Evolutionary conservation across 495 filamentous ascomycete genomes (phyloP).

Genomic region (Neurospora tetraspora): DNA sequence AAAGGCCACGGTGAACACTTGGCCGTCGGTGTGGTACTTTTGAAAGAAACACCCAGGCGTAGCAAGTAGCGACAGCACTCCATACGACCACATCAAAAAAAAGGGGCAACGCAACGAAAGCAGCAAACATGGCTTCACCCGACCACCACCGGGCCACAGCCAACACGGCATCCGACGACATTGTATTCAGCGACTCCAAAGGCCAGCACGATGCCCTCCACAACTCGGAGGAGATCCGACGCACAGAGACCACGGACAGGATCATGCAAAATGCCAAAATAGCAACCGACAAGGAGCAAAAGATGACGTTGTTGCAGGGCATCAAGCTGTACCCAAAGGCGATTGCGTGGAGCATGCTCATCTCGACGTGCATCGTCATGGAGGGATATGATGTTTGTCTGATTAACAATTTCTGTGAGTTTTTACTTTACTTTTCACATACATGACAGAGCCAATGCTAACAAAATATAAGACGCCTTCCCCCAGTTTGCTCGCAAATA

Average conservation of each 20-base stretch:
- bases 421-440: not conserved
- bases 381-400: conserved; percentile 54
- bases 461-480: conserved; percentile 31
- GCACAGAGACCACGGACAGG: conserved; percentile 20
- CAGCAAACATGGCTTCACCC: not conserved
- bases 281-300: conserved; percentile 44
- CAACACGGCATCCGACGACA: not conserved
- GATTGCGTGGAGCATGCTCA: conserved; percentile 49
- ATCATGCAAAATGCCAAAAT: conserved; percentile 35
- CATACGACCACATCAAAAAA: not conserved
- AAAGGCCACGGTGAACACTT: not conserved
- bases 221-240: conserved; percentile 5
- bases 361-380: conserved; percentile 55
- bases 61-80: not conserved
- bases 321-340: conserved; percentile 46
- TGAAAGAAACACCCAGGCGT: not conserved
- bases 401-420: conserved; percentile 46
- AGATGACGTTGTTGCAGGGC: conserved; percentile 43
- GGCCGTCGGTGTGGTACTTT: not conserved
- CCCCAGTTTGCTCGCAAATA: conserved; percentile 61
- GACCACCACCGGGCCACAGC: not conserved
- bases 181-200: conserved; percentile 1
- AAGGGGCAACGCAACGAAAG: not conserved
- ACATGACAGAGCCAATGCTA: not conserved
- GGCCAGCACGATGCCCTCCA: not conserved